Base-by-base conservation (phyloP, 2,329 filamentous ascomycete species). In the Cercospora zeae-maydis region DNA sequence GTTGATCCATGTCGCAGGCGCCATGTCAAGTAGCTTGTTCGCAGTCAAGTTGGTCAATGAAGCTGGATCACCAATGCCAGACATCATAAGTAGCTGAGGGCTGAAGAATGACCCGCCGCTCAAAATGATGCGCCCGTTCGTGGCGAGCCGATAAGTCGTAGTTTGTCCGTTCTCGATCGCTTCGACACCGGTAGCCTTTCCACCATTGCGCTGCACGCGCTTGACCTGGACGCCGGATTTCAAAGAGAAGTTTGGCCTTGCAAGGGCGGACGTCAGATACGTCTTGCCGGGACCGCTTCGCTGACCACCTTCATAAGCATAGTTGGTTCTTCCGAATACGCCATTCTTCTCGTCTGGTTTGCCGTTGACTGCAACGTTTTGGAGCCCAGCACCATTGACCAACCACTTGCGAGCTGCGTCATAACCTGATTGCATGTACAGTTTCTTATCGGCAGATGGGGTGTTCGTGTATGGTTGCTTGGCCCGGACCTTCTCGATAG, bases 81-180 rank as follows among this genome's bases (percentile, higher is more conserved):
- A 84, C 1, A 88, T 81, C 76, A 87, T 85, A 9, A 90, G 82
- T 3, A 90, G 75, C 73, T 89, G 86, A 9, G 86, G 86, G 1
- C 83, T 82, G 75, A 88, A 86, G 73, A 84, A 88, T 1, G 84
- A 81, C 24, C 86, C 86, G 14, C 73, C 80, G 16, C 78, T 74
- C 52, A 82, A 65, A 62, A 82, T 79, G 47, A 82, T 76, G 62
- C 81, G 79, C n/a, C 74, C 72, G 14, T 82, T 85, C 1, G 86
- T 82, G 36, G 88, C 86, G 66, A 87, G 88, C 34, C 79, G 78
- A 74, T 92, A 76, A 72, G 86, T 87, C 59, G 88, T 87, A 66
- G 85, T 89, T 54, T 89, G 77, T 54, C 82, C 84, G 75, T 88
- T 88, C 3, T 81, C 78, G 34, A 81, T 80, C 10, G 78, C 78